phyloP scores from a whole-genome alignment of 805 yeast genomes.

The Myxozyma vanderwaltii region DNA sequence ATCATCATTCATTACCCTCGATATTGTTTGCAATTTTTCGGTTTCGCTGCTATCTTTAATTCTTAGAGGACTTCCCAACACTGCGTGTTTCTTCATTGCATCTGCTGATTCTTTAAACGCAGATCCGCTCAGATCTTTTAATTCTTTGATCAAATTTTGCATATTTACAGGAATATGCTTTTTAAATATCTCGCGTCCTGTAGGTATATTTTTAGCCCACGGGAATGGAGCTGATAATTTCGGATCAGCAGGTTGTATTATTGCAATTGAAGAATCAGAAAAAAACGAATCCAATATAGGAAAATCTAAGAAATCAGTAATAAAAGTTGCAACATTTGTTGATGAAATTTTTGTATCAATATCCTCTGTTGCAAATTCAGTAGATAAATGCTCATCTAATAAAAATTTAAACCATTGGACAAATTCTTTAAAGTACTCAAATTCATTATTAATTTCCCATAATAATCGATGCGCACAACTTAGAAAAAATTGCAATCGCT shows the following conservation, averaged over 20 bases:
- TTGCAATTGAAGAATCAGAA: neutral
- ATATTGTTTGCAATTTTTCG: neutral
- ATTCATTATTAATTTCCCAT: conserved; percentile 29
- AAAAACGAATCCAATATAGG: conserved; percentile 13
- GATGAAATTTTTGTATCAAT: conserved; percentile 20
- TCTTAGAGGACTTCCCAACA: conserved; percentile 20
- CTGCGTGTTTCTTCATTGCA: conserved; percentile 28
- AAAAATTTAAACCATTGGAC: conserved; percentile 28
- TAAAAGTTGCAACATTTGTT: conserved; percentile 20
- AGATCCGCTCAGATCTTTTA: conserved; percentile 1
- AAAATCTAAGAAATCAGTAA: conserved; percentile 9
- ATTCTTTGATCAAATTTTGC: conserved; percentile 1
- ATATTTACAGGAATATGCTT: neutral
- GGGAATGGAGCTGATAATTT: neutral
- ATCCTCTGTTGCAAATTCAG: conserved; percentile 12
- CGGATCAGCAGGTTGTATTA: neutral
- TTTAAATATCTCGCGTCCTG: neutral
- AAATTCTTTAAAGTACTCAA: conserved; percentile 21
- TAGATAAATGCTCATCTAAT: conserved; percentile 12
- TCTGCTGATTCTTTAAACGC: conserved; percentile 27
- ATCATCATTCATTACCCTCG: conserved; percentile 4
- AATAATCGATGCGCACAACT: conserved; percentile 12
- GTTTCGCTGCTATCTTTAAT: neutral
- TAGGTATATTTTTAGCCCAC: neutral
- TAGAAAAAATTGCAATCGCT: conserved; percentile 17